A percentile compares a stretch with the other conserved stretches of the same genome.
phyloP scores from a whole-genome alignment of 2,329 filamentous ascomycete species.

The Hypocrella siamensis region DNA sequence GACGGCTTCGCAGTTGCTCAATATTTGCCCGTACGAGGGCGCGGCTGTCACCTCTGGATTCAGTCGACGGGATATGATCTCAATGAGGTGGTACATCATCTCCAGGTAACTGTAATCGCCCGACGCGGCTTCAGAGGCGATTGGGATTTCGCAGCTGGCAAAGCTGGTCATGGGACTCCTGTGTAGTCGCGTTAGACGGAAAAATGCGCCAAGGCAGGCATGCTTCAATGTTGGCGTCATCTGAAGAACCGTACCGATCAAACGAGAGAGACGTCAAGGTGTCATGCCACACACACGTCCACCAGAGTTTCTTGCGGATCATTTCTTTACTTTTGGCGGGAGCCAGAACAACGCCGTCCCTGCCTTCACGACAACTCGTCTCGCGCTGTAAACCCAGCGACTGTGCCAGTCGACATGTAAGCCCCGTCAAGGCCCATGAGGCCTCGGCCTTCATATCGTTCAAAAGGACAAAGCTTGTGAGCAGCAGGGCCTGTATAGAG shows the following conservation, averaged over 20 bases:
- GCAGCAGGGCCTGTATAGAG: constrained; percentile 47
- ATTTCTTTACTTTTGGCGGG: constrained; percentile 35
- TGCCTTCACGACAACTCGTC: constrained; percentile 23
- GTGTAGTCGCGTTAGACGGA: not conserved
- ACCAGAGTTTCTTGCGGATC: constrained; percentile 41
- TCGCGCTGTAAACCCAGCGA: constrained; percentile 44
- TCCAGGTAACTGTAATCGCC: constrained; percentile 44
- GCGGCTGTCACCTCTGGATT: constrained; percentile 36
- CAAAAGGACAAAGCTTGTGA: constrained; percentile 46
- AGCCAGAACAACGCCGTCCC: constrained; percentile 24
- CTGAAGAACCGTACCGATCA: constrained; percentile 32
- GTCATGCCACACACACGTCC: constrained; percentile 54
- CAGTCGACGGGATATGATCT: constrained; percentile 41
- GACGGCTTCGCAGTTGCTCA: constrained; percentile 39
- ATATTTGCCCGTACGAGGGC: constrained; percentile 37
- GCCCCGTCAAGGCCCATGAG: constrained; percentile 48
- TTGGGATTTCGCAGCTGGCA: constrained; percentile 36
- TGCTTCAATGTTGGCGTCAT: too few relatives aligned
- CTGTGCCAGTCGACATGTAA: constrained; percentile 50
- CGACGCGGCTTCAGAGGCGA: constrained; percentile 22
- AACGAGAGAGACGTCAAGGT: constrained; percentile 51
- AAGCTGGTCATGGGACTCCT: constrained; percentile 49
- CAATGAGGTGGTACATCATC: constrained; percentile 48
- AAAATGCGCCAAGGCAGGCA: not conserved
- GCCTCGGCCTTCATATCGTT: constrained; percentile 58